Evolutionary conservation across 75 land plant species (phyloP).

Genomic region (Cunninghamia lanceolata): DNA sequence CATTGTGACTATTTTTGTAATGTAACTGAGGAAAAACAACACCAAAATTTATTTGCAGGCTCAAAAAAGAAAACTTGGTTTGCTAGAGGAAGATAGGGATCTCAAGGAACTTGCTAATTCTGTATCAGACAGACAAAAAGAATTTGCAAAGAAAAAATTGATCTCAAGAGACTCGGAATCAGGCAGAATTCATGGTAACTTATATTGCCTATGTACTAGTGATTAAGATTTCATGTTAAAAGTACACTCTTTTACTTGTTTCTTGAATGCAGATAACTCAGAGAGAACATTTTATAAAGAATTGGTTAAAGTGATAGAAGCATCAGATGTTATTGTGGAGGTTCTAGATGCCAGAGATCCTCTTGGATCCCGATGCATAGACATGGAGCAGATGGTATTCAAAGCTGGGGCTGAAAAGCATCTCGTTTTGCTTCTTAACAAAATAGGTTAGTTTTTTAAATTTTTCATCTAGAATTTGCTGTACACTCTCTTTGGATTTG

Average conservation of each 20-base stretch:
- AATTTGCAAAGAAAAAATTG: conserved; percentile 27
- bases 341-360: conserved; percentile 97
- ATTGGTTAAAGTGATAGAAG: conserved; percentile 86
- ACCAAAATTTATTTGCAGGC: conserved; percentile 41
- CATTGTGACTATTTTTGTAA: background rate
- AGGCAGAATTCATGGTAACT: conserved; percentile 31
- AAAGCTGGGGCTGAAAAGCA: conserved; percentile 68
- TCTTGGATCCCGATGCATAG: conserved; percentile 83
- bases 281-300: conserved; percentile 87
- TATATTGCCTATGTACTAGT: background rate
- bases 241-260: background rate
- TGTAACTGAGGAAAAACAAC: background rate
- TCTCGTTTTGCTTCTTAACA: conserved; percentile 81
- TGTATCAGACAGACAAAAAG: conserved; percentile 25
- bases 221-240: background rate
- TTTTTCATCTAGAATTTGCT: background rate
- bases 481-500: background rate
- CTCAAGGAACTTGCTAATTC: conserved; percentile 27
- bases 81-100: conserved; percentile 46
- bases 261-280: conserved; percentile 52
- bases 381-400: conserved; percentile 83
- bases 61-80: conserved; percentile 73
- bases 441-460: conserved; percentile 65
- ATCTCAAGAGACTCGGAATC: conserved; percentile 4
- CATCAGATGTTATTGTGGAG: conserved; percentile 93